phyloP scores from a whole-genome alignment of 2,329 filamentous ascomycete species.

The Fusarium camptoceras region DNA sequence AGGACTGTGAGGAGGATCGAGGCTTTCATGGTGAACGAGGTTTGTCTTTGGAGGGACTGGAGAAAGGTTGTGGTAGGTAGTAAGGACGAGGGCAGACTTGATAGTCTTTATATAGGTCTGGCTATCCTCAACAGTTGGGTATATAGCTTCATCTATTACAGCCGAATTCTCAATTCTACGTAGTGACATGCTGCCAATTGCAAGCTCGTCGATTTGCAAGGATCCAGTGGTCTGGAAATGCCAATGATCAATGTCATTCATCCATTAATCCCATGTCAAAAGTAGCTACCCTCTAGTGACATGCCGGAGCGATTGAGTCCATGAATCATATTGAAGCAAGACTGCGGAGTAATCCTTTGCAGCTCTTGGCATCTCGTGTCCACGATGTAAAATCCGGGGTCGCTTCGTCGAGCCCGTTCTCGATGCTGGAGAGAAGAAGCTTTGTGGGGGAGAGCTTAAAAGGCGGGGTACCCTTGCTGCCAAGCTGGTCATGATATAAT shows the following conservation, averaged over 20 bases:
- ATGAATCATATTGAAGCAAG: slow-evolving; percentile 2
- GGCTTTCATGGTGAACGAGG: slow-evolving; percentile 39
- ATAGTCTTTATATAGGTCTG: background rate
- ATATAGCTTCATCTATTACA: background rate
- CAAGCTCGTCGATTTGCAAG: background rate
- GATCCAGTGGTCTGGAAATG: background rate
- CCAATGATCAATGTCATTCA: too few species aligned
- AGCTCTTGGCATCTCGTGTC: slow-evolving; percentile 3
- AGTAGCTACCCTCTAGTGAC: background rate
- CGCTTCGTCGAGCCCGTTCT: background rate
- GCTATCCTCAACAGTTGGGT: background rate
- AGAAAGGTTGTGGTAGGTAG: too few species aligned
- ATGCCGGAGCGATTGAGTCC: slow-evolving; percentile 5
- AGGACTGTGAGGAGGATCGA: slow-evolving; percentile 38
- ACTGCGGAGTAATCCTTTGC: background rate
- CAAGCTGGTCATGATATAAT: too few species aligned
- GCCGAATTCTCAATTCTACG: too few species aligned
- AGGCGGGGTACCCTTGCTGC: background rate
- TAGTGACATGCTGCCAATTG: background rate
- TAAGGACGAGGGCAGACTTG: background rate
- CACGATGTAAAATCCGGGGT: slow-evolving; percentile 10
- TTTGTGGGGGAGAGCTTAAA: slow-evolving; percentile 12
- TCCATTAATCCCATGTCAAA: background rate
- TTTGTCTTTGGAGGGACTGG: background rate
- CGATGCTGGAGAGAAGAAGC: background rate